Base-by-base conservation (phyloP, 2,329 filamentous ascomycete species). In the Camillea tinctor region DNA sequence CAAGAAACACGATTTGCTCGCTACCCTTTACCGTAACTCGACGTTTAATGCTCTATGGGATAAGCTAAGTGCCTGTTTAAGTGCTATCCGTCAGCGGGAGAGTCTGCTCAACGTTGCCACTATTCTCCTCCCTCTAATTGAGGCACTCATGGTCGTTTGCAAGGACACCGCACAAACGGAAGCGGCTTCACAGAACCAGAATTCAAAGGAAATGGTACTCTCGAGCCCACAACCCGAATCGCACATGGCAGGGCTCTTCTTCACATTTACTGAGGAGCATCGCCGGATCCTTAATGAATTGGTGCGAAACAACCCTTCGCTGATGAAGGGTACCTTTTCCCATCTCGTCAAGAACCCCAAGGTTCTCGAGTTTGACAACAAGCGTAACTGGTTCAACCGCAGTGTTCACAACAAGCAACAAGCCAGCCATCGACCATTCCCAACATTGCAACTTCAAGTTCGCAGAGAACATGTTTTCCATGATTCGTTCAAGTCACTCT, bases 291-390 rank as follows among this genome's bases (percentile, higher is more conserved):
- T 99, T 68, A 99, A 99, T 72, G 95, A 99, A 74, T 89, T 99
- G 65, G 95, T 99, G 58, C 90, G 96, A 65, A 92, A 96, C 72
- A 98, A 96, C 67, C 95, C 96, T 26, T 96, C 97, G 75, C 86
- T 99, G 65, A 99, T 99, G 96, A 97, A 94, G 60, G 95, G 95
- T 56, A 97, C 94, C 2, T 97, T 99, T 77, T 93, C 94, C 11
- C 83, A 99, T 17, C 80, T 99, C 53, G 95, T 98, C 64, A 97
- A 97, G 81, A 99, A 99, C 72, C 96, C 95, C 23, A 99, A 98
- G 82, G 96, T 99, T 3, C 82, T 99, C 13, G 95, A 99, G 73
- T 99, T 99, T 71, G 95, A 99, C 79, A 99, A 99, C 80, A 99
- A 99, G 81, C 93, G 95, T 70, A 98, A 96, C 78, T 99, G 96